Evolutionary conservation across 2,329 filamentous ascomycete species (phyloP), one percentile per base, ranked within the genome.

Genomic region (Sclerotinia trifoliorum): DNA sequence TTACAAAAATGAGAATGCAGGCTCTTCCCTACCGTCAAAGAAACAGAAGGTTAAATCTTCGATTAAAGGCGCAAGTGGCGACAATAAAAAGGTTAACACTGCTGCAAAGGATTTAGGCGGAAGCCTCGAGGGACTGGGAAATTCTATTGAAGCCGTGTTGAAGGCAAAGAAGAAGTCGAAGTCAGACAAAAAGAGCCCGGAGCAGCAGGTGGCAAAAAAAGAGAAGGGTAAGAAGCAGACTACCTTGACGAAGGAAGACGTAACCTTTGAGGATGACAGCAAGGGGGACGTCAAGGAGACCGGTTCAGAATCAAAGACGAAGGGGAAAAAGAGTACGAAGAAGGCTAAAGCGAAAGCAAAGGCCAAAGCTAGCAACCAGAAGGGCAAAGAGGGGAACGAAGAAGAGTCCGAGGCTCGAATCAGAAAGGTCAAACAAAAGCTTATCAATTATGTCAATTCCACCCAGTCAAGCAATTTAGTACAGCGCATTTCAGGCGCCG

Each of bases 341-440:
- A 44, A 60, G 32, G 26, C 17, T 13, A 39, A 35, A 24, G 3
- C 21, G 2, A 35, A 61, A 46, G 7, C n/a, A 51, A 54, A 52
- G 4, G 19, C 24, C 7, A 29, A 8, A 46, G 6, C 17, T 46
- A 32, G 6, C 8, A 17, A 29, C 11, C 13, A 21, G 21, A 42
- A 35, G 11, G 8, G 1, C 60, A 21, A 60, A 51, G 32, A 15
- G 35, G 26, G 3, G 39, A 21, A 48, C n/a, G 21, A 58, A 60
- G n/a, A 32, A 52, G 62, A 42, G 21, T 60, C 44, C 5, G 63
- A 68, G 19, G 61, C 66, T 55, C 61, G 51, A 57, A 64, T 70
- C 17, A 54, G 35, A 15, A 67, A 48, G 42, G 60, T 56, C 21
- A 64, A 67, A 26, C 48, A 62, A 21, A 26, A 61, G 17, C 57